Conservation (phyloP, 2,329 filamentous ascomycete species). For the Venturia carpophila region DNA sequence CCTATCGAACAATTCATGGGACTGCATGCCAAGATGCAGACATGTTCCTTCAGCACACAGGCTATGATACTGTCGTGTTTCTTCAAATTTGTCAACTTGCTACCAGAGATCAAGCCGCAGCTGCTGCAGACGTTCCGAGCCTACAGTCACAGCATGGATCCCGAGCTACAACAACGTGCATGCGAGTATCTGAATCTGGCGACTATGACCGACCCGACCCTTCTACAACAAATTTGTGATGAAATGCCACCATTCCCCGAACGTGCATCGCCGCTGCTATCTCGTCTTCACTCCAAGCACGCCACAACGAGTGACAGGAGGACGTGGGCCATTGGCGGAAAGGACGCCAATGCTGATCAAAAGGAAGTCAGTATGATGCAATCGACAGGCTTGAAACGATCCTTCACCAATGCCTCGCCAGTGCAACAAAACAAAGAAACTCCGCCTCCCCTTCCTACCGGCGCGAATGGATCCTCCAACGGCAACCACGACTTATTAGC, state of each 20-base stretch:
- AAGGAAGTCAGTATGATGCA: slow-evolving; percentile 74
- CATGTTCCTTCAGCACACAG: slow-evolving; percentile 79
- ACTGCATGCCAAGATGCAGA: slow-evolving; percentile 79
- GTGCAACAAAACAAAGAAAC: slow-evolving; percentile 24
- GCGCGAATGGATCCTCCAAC: slow-evolving; percentile 37
- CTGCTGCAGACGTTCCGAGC: slow-evolving; percentile 81
- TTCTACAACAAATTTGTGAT: slow-evolving; percentile 88
- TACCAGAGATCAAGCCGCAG: slow-evolving; percentile 96
- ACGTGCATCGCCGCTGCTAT: slow-evolving; percentile 82
- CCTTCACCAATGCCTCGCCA: slow-evolving; percentile 54
- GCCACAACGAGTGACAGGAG: slow-evolving; percentile 87
- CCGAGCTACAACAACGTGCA: slow-evolving; percentile 89
- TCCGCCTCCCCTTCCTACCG: slow-evolving; percentile 43
- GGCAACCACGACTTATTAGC: slow-evolving; percentile 62
- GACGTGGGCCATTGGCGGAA: slow-evolving; percentile 96
- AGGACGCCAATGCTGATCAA: slow-evolving; percentile 79
- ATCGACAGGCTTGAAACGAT: slow-evolving; percentile 73
- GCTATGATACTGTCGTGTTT: slow-evolving; percentile 94
- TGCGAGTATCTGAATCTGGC: slow-evolving; percentile 90
- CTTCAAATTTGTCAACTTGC: slow-evolving; percentile 95
- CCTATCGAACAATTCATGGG: slow-evolving; percentile 97
- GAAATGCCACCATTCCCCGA: slow-evolving; percentile 99
- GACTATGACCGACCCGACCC: slow-evolving; percentile 77
- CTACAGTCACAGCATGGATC: slow-evolving; percentile 90
- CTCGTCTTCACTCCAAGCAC: slow-evolving; percentile 88